A percentile compares a stretch with the other conserved stretches of the same genome.
phyloP scores from a whole-genome alignment of 1,284 basidiomycete species.

The Flammula alnicola region DNA sequence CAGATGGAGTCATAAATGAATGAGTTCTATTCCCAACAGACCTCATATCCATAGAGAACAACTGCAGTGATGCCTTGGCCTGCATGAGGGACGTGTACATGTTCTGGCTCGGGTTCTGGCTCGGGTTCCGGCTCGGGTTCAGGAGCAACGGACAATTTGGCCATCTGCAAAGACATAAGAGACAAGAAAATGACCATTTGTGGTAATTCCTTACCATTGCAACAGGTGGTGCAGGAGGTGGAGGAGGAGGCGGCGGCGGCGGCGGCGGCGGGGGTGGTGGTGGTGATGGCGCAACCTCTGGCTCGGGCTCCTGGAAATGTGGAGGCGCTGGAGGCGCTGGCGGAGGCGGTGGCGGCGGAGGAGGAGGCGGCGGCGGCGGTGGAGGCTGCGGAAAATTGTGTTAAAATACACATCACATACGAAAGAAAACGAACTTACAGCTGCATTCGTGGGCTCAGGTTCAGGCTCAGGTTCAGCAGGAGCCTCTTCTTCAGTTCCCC shows the following conservation, averaged over 20 bases:
- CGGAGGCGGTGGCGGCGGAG: conserved; percentile 36
- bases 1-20: conserved; percentile 2
- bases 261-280: conserved; percentile 41
- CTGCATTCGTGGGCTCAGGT: conserved; percentile 34
- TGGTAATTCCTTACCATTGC: conserved; percentile 7
- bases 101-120: conserved; percentile 47
- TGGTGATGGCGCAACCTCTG: conserved; percentile 33
- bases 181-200: neutral
- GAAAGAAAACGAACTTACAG: conserved; percentile 30
- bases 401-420: neutral
- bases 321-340: conserved; percentile 38
- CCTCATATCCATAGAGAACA: conserved; percentile 82
- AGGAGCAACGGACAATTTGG: conserved; percentile 39
- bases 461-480: conserved; percentile 34
- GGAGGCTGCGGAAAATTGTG: conserved; percentile 30
- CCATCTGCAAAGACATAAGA: conserved; percentile 35
- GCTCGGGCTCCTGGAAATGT: conserved; percentile 22
- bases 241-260: conserved; percentile 38
- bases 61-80: conserved; percentile 63
- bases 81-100: conserved; percentile 33
- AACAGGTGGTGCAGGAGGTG: conserved; percentile 34
- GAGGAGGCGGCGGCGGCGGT: conserved; percentile 37
- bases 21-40: conserved; percentile 26
- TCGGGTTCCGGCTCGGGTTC: conserved; percentile 45
- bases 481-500: conserved; percentile 33